phyloP scores from a whole-genome alignment of 441 rosid species.

The Mallotus repandus region DNA sequence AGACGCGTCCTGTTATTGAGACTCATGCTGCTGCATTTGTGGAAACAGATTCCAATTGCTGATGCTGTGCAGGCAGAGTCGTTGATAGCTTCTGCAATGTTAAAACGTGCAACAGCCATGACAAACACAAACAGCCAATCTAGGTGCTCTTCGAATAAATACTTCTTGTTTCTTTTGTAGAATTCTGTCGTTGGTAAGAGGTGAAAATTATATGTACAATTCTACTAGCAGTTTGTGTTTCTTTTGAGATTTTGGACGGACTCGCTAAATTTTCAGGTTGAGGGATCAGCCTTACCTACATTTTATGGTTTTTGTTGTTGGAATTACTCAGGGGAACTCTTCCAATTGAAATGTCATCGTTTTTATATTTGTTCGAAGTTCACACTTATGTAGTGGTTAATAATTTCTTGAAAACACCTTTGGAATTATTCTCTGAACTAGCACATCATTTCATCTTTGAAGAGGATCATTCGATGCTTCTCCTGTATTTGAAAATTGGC shows the following conservation, averaged over 20 bases:
- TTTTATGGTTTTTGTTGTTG: background rate
- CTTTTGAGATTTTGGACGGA: background rate
- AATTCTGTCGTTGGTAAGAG: background rate
- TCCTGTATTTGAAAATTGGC: background rate
- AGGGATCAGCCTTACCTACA: background rate
- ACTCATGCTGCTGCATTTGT: conserved; percentile 16
- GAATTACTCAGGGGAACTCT: background rate
- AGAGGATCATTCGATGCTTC: background rate
- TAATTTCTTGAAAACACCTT: background rate
- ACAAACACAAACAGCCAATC: conserved; percentile 85
- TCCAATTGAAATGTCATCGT: background rate
- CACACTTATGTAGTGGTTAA: background rate
- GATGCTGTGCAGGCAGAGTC: conserved; percentile 64
- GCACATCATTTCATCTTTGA: background rate
- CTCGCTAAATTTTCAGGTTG: background rate
- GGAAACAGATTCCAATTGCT: conserved; percentile 48
- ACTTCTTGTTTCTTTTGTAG: too few relatives aligned
- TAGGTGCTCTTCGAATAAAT: conserved; percentile 43
- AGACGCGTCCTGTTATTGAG: conserved; percentile 20
- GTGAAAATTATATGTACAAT: background rate
- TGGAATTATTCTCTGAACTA: background rate
- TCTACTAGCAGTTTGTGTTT: background rate
- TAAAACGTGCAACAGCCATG: conserved; percentile 81
- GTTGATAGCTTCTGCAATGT: conserved; percentile 67
- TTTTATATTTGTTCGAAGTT: conserved; percentile 1